Evolutionary conservation across 202 grass and related monocot species (phyloP).

Genomic region (Dendrocalamus latiflorus): DNA sequence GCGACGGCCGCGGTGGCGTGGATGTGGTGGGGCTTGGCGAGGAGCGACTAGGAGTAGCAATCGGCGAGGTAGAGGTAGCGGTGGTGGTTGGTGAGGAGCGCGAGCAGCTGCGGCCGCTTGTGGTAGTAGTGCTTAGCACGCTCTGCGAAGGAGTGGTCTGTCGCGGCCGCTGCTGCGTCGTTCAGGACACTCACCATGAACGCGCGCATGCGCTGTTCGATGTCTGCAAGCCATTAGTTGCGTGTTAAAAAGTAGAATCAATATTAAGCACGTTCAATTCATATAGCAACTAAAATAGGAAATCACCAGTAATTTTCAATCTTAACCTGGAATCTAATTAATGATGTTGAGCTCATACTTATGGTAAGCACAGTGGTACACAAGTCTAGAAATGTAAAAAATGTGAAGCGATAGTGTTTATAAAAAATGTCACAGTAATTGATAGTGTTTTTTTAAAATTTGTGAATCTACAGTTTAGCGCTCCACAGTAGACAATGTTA

Average conservation of each 20-base stretch:
- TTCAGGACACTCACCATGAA: slow-evolving; percentile 44
- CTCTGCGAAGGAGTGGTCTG: slow-evolving; percentile 66
- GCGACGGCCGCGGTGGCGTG: not conserved
- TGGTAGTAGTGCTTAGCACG: slow-evolving; percentile 83
- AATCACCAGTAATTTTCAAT: not conserved
- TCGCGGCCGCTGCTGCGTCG: slow-evolving; percentile 28
- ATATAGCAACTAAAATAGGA: not conserved
- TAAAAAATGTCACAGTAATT: no score
- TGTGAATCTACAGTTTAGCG: no score
- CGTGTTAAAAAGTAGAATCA: not conserved
- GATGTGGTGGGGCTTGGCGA: slow-evolving; percentile 24
- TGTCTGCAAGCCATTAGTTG: slow-evolving; percentile 48
- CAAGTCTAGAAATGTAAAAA: no score
- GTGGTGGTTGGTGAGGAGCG: slow-evolving; percentile 78
- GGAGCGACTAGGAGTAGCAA: slow-evolving; percentile 67
- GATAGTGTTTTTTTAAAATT: no score
- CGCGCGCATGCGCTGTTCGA: slow-evolving; percentile 64
- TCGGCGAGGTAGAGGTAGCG: slow-evolving; percentile 97
- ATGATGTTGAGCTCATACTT: no score
- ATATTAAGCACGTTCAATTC: not conserved
- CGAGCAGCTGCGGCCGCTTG: slow-evolving; percentile 73
- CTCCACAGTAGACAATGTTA: no score
- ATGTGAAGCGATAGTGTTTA: no score
- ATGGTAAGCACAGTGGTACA: no score
- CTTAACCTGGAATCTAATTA: not conserved